Base-by-base conservation (phyloP, 192 early-diverging fungal species). In the Backusella parvicylindrica region DNA sequence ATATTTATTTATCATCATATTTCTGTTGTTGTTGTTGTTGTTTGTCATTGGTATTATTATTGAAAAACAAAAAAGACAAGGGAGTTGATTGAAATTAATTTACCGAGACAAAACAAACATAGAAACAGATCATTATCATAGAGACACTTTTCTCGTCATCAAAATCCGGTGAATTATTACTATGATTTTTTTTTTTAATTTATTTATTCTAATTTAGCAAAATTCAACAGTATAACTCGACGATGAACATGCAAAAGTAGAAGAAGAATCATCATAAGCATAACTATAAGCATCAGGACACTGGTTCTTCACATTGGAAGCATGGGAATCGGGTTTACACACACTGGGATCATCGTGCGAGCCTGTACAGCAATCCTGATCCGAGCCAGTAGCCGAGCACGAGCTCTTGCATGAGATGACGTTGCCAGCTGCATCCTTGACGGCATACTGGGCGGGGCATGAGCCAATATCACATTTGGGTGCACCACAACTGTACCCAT, bases 191-290 rank as follows among this genome's bases (percentile, higher is more conserved):
- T 56, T 56, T 56, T 26, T 56, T 50, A 6, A 6, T 23, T 53
- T 53, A 47, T 47, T 47, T 47, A 41, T 47, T 47, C 0, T n/a
- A 4, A 4, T 47, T n/a, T 66, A 74, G 6, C 76, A 77, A 32
- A 77, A 67, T 21, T 35, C 28, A 12, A 77, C 76, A 60, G 64
- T 56, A 64, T 71, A 77, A 16, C 36, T 37, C 15, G 31, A 6
- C 9, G 71, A 26, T 16, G 23, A 1, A 41, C 76, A 77, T 12
- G 64, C 13, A 41, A 60, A 77, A 16, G 76, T 77, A 5, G 76
- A 77, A 15, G 37, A 53, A 77, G 83, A 74, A 69, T 80, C 79
- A 73, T 80, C 79, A 53, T 80, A 80, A 31, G 79, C 79, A 33
- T 36, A 80, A 35, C 74, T 76, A 64, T 80, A 80, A n/a, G 68